Percentiles rank a stretch among this genome's conserved stretches.
These are phyloP conservation scores for Leccinum longicurvipes DNA, from an alignment of 768 basidiomycete genomes.

Conservation along the genomic window DNA sequence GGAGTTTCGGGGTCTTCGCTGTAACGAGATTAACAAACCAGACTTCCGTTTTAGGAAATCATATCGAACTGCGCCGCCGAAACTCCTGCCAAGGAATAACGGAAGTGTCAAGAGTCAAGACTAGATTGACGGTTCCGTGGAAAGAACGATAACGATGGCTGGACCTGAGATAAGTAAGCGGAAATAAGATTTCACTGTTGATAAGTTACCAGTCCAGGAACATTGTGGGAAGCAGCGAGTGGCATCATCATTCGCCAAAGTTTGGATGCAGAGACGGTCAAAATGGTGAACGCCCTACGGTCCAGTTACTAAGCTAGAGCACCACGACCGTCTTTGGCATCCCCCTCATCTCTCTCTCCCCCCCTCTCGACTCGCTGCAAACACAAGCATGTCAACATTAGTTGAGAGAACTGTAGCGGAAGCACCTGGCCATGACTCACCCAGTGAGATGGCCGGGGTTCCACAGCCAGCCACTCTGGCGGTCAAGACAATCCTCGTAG, in stretches of 20 bases:
- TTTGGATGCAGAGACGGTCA: no score
- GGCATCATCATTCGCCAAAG: background rate
- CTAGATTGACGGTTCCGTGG: no score
- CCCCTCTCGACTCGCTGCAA: background rate
- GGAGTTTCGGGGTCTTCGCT: no score
- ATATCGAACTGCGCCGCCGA: no score
- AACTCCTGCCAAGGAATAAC: no score
- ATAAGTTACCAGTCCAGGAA: background rate
- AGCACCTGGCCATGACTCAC: background rate
- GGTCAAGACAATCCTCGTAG: background rate
- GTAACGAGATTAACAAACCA: no score
- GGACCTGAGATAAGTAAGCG: background rate
- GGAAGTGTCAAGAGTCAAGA: no score
- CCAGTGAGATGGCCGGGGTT: background rate
- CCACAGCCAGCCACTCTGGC: background rate
- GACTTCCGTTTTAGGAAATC: background rate
- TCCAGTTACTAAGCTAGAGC: background rate
- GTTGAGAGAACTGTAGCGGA: background rate
- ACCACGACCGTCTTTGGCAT: background rate
- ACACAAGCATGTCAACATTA: background rate
- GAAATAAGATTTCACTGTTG: background rate
- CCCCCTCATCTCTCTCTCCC: background rate
- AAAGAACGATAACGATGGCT: no score
- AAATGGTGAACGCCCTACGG: no score
- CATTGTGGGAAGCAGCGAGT: background rate